Evolutionary conservation across 139 green algal genomes (phyloP), one percentile per base, ranked within the genome.

Genomic region (Chloropicon primus): DNA sequence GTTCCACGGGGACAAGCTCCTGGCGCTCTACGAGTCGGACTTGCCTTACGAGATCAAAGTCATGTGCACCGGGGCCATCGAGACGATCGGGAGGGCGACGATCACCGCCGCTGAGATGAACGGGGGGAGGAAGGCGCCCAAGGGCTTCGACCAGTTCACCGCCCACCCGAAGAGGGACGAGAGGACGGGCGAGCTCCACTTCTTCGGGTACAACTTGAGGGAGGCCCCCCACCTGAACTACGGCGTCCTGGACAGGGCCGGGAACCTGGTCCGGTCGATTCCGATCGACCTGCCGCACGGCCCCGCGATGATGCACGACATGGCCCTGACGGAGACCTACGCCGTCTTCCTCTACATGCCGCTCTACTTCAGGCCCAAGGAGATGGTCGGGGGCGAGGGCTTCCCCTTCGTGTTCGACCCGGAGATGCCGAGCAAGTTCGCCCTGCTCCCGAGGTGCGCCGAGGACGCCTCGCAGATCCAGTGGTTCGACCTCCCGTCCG

Each of bases 301-400:
- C 26, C 77, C 81, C 2, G 73, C 86, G 27, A 91, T 93, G 91
- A 93, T 93, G 88, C 91, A 96, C 74, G 91, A 96, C 81, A 90
- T 91, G 76, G 90, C 80, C 0, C 84, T 92, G 28, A 94, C 90
- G 0, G 17, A 89, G 76, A 81, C 84, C 74, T 87, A 92, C 74
- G 71, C 82, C 1, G 78, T 96, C 23, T 81, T 96, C 22, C 22
- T 96, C 71, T 88, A 96, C 81, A 71, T 86, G 53, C 88, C 90
- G 2, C 80, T 96, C 21, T 76, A 80, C 26, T 93, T 96, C 54
- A 74, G 28, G 2, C 28, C 28, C 73, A 28, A 92, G 88, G 73
- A 71, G 2, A 92, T 92, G 86, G 80, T 93, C 0, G 89, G 88
- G 79, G 72, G 86, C 26, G 80, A 76, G 25, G 78, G 78, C 25